These are phyloP conservation scores for Chlorokybus atmophyticus DNA, from an alignment of 139 green algal species.

Conservation along the genomic window DNA sequence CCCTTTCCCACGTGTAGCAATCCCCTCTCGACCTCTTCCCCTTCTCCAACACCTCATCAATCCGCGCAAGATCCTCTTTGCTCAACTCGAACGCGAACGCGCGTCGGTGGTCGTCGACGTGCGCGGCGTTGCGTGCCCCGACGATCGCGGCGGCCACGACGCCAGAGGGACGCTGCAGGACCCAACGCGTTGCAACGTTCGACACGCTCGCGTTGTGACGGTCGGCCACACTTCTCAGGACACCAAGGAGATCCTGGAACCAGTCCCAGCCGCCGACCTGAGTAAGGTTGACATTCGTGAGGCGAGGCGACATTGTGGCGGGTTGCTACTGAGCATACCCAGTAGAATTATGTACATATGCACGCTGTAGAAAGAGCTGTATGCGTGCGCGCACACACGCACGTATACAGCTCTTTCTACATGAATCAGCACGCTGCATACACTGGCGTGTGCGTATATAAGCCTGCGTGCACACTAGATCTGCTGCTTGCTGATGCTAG, in stretches of 20 bases:
- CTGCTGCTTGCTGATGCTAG: too few relatives aligned
- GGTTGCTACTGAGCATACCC: too few relatives aligned
- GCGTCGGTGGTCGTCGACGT: conserved; percentile 43
- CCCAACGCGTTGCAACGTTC: conserved; percentile 63
- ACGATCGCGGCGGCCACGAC: conserved; percentile 44
- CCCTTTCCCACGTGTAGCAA: conserved; percentile 59
- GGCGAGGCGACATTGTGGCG: too few relatives aligned
- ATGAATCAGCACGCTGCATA: too few relatives aligned
- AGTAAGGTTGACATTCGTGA: too few relatives aligned
- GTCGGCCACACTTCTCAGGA: conserved; percentile 25
- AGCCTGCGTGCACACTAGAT: too few relatives aligned
- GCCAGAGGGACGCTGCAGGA: conserved; percentile 52
- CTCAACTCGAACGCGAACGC: conserved; percentile 55
- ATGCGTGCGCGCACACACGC: too few relatives aligned
- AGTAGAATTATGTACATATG: too few relatives aligned
- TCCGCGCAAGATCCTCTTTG: conserved; percentile 35
- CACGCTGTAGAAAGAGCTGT: too few relatives aligned
- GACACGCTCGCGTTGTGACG: conserved; percentile 50
- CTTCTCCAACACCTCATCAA: conserved; percentile 45
- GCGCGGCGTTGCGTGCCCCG: conserved; percentile 54
- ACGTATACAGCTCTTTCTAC: too few relatives aligned
- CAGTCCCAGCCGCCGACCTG: conserved; percentile 53
- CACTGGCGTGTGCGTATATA: too few relatives aligned
- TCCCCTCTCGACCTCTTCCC: conserved; percentile 36
- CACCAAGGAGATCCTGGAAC: conserved; percentile 53